Evolutionary conservation across 2,329 filamentous ascomycete species (phyloP), one percentile per base, ranked within the genome.

Genomic region (Aspergillus carbonarius): DNA sequence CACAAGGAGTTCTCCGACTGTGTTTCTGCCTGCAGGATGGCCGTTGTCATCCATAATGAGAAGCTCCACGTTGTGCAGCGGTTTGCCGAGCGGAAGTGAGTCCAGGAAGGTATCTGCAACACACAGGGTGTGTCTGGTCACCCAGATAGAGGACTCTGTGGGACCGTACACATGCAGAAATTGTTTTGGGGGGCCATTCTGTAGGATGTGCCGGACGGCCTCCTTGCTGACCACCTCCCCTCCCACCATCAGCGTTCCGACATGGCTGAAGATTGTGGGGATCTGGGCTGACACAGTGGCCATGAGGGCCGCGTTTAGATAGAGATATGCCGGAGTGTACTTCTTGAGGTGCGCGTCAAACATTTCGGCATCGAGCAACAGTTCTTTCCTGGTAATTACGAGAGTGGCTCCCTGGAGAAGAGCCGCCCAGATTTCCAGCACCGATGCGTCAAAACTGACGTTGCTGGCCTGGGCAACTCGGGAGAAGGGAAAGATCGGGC

Each of bases 11-110:
- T 39, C 35, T 17, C 35, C 35, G 35, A 18, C n/a, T 1, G n/a
- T 9, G 35, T 17, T 17, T 3, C 1, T n/a, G 17, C 15, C 35
- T 17, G 17, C 35, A 9, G 35, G 35, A 6, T 39, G n/a, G 3
- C n/a, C 15, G n/a, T 39, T 39, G 15, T 39, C 35, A 6, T 39
- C 35, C 15, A 39, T 5, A 5, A 39, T 17, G 6, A 17, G 35
- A 17, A 39, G 15, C 6, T n/a, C 17, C 15, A 39, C 17, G 35
- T 39, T 39, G 35, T n/a, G 15, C 15, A 68, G 54, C 1, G 63
- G 56, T 18, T 50, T 54, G 1, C 68, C 67, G 23, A 66, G 64
- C 6, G 91, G 89, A 15, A 68, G 50, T 2, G 9, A 30, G 4
- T 56, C 59, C 1, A 5, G 20, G 2, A 60, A 27, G 1, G 59